phyloP scores from a whole-genome alignment of 1,284 basidiomycete genomes.

The Apiotrichum veenhuisii region DNA sequence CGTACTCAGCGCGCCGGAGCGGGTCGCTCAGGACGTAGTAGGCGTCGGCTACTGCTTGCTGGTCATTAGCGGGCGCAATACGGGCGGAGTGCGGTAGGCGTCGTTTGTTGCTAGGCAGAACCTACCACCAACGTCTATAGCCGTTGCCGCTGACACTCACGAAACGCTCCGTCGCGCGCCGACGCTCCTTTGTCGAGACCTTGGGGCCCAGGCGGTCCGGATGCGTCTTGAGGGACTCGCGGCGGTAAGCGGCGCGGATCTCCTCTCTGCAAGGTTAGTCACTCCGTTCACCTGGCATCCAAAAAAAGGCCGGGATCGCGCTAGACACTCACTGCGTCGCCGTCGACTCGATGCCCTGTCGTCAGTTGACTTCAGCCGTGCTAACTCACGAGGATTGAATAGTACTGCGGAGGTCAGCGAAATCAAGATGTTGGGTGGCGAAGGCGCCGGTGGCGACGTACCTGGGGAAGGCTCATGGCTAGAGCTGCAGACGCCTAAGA shows the following conservation, averaged over 20 bases:
- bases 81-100: conserved; percentile 35
- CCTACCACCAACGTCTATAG: no score
- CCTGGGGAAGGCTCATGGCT: conserved; percentile 20
- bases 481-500: no score
- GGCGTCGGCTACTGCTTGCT: conserved; percentile 83
- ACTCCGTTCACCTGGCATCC: no score
- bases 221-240: conserved; percentile 63
- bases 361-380: not conserved
- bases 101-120: no score
- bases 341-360: conserved; percentile 34
- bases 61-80: not conserved
- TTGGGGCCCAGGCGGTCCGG: conserved; percentile 76
- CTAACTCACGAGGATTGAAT: conserved; percentile 40
- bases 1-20: conserved; percentile 74
- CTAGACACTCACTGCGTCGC: conserved; percentile 35
- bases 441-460: not conserved
- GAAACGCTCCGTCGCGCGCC: conserved; percentile 73
- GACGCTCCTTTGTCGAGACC: conserved; percentile 66
- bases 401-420: conserved; percentile 32
- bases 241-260: conserved; percentile 48
- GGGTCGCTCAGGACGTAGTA: conserved; percentile 91
- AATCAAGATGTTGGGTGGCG: not conserved
- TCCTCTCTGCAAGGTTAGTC: conserved; percentile 32
- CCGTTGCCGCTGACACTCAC: conserved; percentile 22
- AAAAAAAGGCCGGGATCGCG: no score